Conservation (phyloP, 2,329 filamentous ascomycete genomes). For the Colletotrichum trifolii region DNA sequence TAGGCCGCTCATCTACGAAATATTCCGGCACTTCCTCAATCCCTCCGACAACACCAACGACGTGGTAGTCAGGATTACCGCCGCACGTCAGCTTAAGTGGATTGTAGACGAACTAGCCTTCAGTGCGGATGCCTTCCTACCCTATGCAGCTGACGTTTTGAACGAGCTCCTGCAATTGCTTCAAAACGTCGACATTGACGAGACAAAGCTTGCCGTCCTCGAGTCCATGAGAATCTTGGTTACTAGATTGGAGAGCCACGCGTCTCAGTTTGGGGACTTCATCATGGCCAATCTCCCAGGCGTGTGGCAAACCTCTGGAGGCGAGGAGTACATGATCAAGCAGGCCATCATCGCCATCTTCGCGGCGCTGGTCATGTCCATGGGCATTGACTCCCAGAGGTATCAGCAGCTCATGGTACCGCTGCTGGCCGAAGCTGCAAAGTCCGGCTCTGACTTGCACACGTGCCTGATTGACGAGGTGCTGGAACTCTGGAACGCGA, state of each 20-base stretch:
- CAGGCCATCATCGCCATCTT: constrained; percentile 91
- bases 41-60: constrained; percentile 84
- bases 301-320: constrained; percentile 85
- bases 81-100: constrained; percentile 83
- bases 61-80: constrained; percentile 89
- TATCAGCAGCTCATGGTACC: constrained; percentile 87
- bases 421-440: constrained; percentile 82
- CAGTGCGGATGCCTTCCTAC: constrained; percentile 76
- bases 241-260: constrained; percentile 81
- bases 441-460: constrained; percentile 78
- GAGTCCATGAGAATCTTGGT: constrained; percentile 88
- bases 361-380: constrained; percentile 83
- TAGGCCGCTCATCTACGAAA: constrained; percentile 82
- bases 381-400: constrained; percentile 80
- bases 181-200: constrained; percentile 80
- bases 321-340: constrained; percentile 90
- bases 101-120: constrained; percentile 90
- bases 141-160: constrained; percentile 80
- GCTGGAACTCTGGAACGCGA: constrained; percentile 86
- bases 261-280: constrained; percentile 76
- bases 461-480: constrained; percentile 92
- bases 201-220: constrained; percentile 90
- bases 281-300: constrained; percentile 84
- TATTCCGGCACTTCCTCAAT: constrained; percentile 88
- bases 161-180: constrained; percentile 81